Base-by-base conservation (phyloP, 768 basidiomycete genomes). In the Chiua virens region DNA sequence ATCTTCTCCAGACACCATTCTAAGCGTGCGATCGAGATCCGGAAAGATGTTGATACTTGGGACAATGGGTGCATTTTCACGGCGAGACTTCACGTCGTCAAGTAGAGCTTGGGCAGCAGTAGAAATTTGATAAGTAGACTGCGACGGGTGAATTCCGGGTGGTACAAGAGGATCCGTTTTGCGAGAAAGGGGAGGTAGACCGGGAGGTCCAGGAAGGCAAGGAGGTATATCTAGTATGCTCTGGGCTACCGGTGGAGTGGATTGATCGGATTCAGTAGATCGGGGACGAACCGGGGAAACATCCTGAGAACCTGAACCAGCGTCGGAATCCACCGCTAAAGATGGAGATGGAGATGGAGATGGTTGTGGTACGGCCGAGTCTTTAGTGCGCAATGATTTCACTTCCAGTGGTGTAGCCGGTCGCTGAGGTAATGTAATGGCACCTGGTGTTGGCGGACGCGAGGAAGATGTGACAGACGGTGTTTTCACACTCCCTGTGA, bases 11-110 rank as follows among this genome's bases (percentile, higher is more conserved):
- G 80, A 82, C 38, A 93, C 74, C 42, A 80, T 83, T 62, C 87
- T 83, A 40, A 94, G 73, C 18, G 89, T 92, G 27, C 89, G 82
- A 66, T 93, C 92, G 57, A 95, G 84, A 56, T 95, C 92, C 10
- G 92, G 93, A 79, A 95, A 95, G 11, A 89, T 82, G 65, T 78
- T 90, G 41, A 71, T 68, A 36, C 72, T 66, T 8, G 74, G 61
- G 11, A 68, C 54, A 14, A 75, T 61, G 20, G 75, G 65, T 3
- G 73, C 72, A 8, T 80, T 75, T 58, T 91, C 87, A 40, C 91
- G 79, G 30, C 91, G 76, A 20, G 82, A 82, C 63, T 83, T 86
- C 35, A 95, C 80, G 58, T 94, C 92, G 50, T 93, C 89, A 41
- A 95, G 74, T 41, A 95, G 76, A 1, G 88, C 89, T 55, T 86